Conservation (phyloP, 257 asterid species). For the Schizonepeta tenuifolia region DNA sequence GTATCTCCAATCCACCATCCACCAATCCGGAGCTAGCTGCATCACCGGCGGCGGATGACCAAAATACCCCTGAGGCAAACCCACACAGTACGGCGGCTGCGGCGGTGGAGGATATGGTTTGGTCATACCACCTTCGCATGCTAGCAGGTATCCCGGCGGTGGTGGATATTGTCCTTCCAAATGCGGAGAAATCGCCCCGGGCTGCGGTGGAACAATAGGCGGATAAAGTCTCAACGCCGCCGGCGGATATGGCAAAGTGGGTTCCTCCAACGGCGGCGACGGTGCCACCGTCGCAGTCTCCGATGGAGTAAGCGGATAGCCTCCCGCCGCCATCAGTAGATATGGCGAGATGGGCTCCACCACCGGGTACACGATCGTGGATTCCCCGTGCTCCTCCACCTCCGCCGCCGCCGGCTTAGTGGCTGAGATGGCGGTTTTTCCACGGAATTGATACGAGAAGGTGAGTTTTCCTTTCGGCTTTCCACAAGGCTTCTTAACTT, state of each 20-base stretch:
- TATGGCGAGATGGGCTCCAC: constrained; percentile 32
- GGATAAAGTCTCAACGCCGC: constrained; percentile 30
- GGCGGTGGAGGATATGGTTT: constrained; percentile 33
- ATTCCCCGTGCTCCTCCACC: constrained; percentile 19
- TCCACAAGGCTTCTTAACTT: constrained; percentile 76
- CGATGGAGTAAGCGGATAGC: constrained; percentile 34
- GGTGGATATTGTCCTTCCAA: constrained; percentile 39
- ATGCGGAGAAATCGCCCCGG: neutral
- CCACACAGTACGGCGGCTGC: constrained; percentile 35
- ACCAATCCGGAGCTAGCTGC: constrained; percentile 54
- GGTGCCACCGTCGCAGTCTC: too few relatives aligned
- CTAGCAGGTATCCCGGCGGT: constrained; percentile 19
- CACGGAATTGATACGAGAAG: constrained; percentile 60
- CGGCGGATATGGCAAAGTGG: neutral
- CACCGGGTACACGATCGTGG: constrained; percentile 45
- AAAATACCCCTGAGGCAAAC: constrained; percentile 41
- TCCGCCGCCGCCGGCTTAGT: constrained; percentile 6
- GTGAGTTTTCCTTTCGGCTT: constrained; percentile 74
- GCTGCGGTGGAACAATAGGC: constrained; percentile 25
- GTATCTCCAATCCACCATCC: constrained; percentile 65
- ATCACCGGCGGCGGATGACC: constrained; percentile 45
- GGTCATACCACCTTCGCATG: neutral
- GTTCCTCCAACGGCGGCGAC: neutral
- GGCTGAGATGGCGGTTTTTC: constrained; percentile 29
- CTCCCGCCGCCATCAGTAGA: constrained; percentile 3